Conservation (phyloP, 1,284 basidiomycete genomes). For the Irpex sp. region DNA sequence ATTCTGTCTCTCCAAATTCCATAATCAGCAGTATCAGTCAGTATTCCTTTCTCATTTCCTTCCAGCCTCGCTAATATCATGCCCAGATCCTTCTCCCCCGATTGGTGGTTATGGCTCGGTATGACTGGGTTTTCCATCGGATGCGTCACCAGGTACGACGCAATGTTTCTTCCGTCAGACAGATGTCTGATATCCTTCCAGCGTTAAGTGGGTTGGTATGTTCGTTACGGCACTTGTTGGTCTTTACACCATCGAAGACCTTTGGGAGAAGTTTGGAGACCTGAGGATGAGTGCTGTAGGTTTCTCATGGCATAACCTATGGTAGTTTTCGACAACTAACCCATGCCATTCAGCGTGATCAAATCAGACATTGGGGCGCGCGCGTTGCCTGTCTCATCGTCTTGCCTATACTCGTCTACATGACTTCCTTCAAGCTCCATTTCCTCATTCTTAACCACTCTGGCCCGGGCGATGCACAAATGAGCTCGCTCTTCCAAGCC, state of each 20-base stretch:
- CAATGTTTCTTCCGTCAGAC: neutral
- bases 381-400: constrained; percentile 85
- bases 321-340: constrained; percentile 7
- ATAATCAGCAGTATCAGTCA: constrained; percentile 91
- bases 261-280: constrained; percentile 99
- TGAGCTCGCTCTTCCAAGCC: constrained; percentile 99
- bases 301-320: constrained; percentile 12
- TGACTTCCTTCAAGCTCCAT: constrained; percentile 93
- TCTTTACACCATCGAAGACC: constrained; percentile 94
- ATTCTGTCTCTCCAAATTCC: constrained; percentile 94
- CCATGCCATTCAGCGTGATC: constrained; percentile 54
- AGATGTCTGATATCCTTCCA: constrained; percentile 26
- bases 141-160: constrained; percentile 79
- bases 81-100: constrained; percentile 80
- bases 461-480: constrained; percentile 96
- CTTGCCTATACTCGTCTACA: constrained; percentile 89
- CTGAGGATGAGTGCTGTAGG: constrained; percentile 85
- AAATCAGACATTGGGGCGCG: constrained; percentile 90
- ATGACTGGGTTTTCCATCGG: constrained; percentile 93
- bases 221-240: constrained; percentile 95
- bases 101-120: constrained; percentile 96
- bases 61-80: constrained; percentile 9
- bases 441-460: constrained; percentile 93
- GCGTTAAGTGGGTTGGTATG: constrained; percentile 95
- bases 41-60: constrained; percentile 25